Base-by-base conservation (phyloP, 2,329 filamentous ascomycete species). In the Aspergillus quadrilineatus region DNA sequence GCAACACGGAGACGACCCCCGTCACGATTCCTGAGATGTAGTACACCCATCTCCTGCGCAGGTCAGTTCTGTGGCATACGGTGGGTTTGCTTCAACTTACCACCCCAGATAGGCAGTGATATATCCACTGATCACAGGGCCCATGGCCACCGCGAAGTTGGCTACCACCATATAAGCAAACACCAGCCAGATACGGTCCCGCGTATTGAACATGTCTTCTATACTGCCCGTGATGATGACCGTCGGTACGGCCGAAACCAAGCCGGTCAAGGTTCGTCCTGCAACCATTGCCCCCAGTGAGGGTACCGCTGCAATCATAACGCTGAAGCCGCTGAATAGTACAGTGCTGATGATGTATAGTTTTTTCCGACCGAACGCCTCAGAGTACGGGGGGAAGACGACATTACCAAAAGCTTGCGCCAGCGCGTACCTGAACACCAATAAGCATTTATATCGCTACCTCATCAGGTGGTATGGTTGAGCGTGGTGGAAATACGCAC, bases 141-240 rank as follows among this genome's bases (percentile, higher is more conserved):
- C 78, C 3, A 77, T 36, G 1, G 69, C 68, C 2, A 80, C 57
- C 0, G 75, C 79, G 5, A 75, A 58, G 1, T 74, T 77, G 0
- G 76, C 70, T 2, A 68, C 68, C 12, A 69, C 66, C 34, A 72
- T 71, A 74, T 77, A 81, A 2, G 73, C 50, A 42, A 76, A 75
- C 1, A 80, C 68, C 3, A 77, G 59, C 77, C 76, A 80, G 3
- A 79, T 73, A 5, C 79, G 70, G 15, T 66, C 65, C 50, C 69
- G 68, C 1, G 71, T 67, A 48, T 79, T 73, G 64, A 73, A 80
- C 64, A 81, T 73, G 60, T 81, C 78, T 56, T 81, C 79, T 32
- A 81, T 71, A 50, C 74, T 78, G 0, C 79, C 78, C 0, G 74
- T 70, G 4, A 76, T 72, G 7, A 81, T 73, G 5, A 77, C 73